Evolutionary conservation across 177 flowering plant genomes (phyloP), one percentile per base, ranked within the genome.

Genomic region (Vitis hybrid): DNA sequence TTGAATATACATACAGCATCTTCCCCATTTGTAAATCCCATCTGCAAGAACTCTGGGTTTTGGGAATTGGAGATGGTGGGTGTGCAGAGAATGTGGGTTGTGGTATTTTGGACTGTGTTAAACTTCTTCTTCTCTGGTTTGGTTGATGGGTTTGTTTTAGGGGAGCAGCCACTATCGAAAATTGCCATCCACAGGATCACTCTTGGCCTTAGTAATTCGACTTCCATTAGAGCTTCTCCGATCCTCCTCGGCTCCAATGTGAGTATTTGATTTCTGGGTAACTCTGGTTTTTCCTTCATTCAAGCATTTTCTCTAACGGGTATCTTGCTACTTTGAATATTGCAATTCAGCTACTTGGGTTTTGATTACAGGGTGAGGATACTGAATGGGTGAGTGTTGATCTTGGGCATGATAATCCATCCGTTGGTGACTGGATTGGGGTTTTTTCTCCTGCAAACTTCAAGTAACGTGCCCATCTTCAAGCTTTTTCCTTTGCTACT

Each of bases 361-460:
- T 46, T 20, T 77, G 55, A 41, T 53, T 67, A 4, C 78, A 86
- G 90, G 90, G 85, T 11, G 84, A 81, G 63, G 86, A 83, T 70
- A 73, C 76, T 59, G 66, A 83, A 21, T 83, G 85, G 88, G 76
- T 83, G 2, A 79, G 60, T 11, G 86, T 83, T 51, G 58, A 75
- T 7, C 20, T 86, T 9, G 55, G 46, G 18, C 12, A 69, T 58
- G 70, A 81, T 4, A 5, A 73, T 1, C 81, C 88, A 12, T 74
- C 83, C 21, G 53, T 4, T n/a, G 82, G 74, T 74, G 89, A 86
- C 68, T 86, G 89, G 89, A 66, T 86, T 74, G 87, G 78, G 64
- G 83, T 86, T 5, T 86, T 84, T 69, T 86, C 88, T 69, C 90
- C 90, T 20, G 85, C 86, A 30, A 80, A 69, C 1, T 84, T 86